These are phyloP conservation scores for Otatea glauca DNA, from an alignment of 176 grass and related monocot species.

Conservation along the genomic window DNA sequence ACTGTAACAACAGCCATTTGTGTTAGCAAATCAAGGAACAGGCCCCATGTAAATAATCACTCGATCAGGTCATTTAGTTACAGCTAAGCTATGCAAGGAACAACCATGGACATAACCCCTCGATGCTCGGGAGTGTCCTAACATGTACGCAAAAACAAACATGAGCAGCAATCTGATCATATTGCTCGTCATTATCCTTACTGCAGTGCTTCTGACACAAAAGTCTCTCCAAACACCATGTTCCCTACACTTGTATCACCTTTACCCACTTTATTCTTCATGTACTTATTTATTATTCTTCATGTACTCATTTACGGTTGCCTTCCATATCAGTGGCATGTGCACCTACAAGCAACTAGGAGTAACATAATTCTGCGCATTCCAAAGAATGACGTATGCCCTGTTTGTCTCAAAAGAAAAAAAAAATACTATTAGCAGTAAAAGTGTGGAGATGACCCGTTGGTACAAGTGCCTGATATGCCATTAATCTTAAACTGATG, in stretches of 20 bases:
- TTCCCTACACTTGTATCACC: conserved; percentile 19
- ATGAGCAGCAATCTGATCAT: conserved; percentile 34
- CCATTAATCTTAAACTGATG: neutral
- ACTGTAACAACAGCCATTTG: neutral
- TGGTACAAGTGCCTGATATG: neutral
- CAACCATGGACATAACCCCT: conserved; percentile 12
- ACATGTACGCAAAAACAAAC: conserved; percentile 22
- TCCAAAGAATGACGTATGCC: neutral
- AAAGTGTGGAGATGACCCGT: neutral
- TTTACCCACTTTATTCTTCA: conserved; percentile 37
- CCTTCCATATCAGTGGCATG: conserved; percentile 13
- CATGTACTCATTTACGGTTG: neutral
- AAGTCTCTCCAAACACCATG: conserved; percentile 18
- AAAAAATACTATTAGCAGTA: neutral
- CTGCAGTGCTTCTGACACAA: conserved; percentile 24
- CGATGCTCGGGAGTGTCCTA: neutral
- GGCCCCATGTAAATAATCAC: neutral
- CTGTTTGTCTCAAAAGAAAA: neutral
- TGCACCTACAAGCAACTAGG: conserved; percentile 1
- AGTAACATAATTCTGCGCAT: neutral
- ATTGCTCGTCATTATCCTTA: conserved; percentile 41
- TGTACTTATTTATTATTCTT: conserved; percentile 15
- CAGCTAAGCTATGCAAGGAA: conserved; percentile 16
- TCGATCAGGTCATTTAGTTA: conserved; percentile 5
- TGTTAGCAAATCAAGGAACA: conserved; percentile 24